Evolutionary conservation across 805 yeast genomes (phyloP), one percentile per base, ranked within the genome.

Genomic region (Sungouiella blattae): DNA sequence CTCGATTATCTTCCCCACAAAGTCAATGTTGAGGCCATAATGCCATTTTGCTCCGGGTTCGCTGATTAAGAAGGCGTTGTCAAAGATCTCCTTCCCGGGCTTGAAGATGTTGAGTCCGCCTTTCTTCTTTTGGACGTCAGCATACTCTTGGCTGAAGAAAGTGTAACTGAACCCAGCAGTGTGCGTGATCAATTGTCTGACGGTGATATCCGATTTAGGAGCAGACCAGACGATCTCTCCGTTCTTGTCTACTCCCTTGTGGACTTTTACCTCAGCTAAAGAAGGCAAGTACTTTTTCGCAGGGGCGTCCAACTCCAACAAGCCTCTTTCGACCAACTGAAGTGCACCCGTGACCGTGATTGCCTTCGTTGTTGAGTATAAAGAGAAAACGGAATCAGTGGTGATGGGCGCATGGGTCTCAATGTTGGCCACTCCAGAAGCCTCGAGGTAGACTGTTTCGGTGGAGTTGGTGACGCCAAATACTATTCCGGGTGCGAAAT

Each of bases 101-200:
- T 20, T 9, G 9, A 20, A 20, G 6, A 20, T 20, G 22, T 9
- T 7, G 6, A 20, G 22, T 18, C 6, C 44, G 41, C 15, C 15
- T 4, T 36, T 24, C 33, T 47, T 46, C 8, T 28, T 29, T 18
- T 50, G 36, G 2, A 42, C 37, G 3, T 41, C 49, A 15, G 11
- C 14, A 13, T 26, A 14, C 29, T 26, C n/a, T 17, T 26, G 6
- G 11, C 11, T 20, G 22, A 17, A 58, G 44, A 62, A 59, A 4
- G 52, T 35, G 40, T 66, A 65, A 13, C 57, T 55, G n/a, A 65
- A 52, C 2, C 71, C 71, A 7, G 69, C 53, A 5, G 70, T 64
- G 37, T 66, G 71, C 2, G 62, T 44, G 26, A 65, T 33, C 28
- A 66, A 50, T 43, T 52, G 57, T 41, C 62, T 49, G 21, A 62